phyloP scores from a whole-genome alignment of 345 rosid species.

The Luvunga scandens region DNA sequence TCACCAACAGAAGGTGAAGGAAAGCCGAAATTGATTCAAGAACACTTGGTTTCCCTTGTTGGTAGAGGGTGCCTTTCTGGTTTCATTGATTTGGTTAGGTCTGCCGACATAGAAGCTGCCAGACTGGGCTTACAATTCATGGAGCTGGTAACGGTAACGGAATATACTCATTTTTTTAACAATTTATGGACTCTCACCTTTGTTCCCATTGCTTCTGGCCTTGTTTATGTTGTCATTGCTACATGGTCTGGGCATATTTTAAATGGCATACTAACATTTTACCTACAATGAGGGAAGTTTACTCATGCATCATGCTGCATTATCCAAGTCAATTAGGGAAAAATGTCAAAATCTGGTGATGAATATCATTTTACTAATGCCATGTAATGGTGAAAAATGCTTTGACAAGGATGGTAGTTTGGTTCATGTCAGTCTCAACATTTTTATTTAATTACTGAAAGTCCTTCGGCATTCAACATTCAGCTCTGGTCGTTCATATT shows the following conservation, averaged over 20 bases:
- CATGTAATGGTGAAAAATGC: neutral
- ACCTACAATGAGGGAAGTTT: neutral
- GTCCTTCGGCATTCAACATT: neutral
- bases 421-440: neutral
- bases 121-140: slow-evolving; percentile 91
- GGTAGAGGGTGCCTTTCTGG: slow-evolving; percentile 77
- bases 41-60: slow-evolving; percentile 75
- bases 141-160: slow-evolving; percentile 91
- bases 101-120: slow-evolving; percentile 84
- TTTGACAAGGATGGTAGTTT: neutral
- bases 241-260: neutral
- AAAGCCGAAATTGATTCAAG: slow-evolving; percentile 65
- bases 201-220: neutral
- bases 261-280: neutral
- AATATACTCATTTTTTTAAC: slow-evolving; percentile 1
- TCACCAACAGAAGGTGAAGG: slow-evolving; percentile 60
- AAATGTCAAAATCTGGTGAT: too few relatives aligned
- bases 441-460: neutral
- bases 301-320: neutral
- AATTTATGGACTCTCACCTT: neutral
- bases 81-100: slow-evolving; percentile 79
- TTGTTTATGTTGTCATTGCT: neutral
- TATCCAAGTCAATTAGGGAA: neutral
- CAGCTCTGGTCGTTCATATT: neutral
- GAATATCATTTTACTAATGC: neutral